Evolutionary conservation across 2,329 filamentous ascomycete species (phyloP).

Genomic region (Trichoderma atrobrunneum): DNA sequence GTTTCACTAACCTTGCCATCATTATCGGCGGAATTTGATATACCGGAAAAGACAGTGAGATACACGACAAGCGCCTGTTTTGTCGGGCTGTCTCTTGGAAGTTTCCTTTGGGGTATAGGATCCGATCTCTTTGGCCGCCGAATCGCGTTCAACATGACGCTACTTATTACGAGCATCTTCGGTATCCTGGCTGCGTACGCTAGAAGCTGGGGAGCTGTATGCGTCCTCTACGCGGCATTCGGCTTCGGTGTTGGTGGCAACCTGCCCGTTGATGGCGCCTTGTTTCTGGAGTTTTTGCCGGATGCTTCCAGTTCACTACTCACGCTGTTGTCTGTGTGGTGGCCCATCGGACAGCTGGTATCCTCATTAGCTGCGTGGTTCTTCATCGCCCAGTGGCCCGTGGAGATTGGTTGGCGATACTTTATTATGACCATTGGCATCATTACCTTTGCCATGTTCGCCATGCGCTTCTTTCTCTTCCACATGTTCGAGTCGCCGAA

Average conservation of each 20-base stretch:
- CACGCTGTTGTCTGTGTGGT: conserved; percentile 81
- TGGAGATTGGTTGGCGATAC: conserved; percentile 73
- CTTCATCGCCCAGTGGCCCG: conserved; percentile 67
- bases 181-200: conserved; percentile 68
- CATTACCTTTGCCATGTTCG: conserved; percentile 73
- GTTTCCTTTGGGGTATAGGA: conserved; percentile 76
- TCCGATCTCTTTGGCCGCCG: conserved; percentile 76
- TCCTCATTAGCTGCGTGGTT: conserved; percentile 72
- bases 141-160: conserved; percentile 76
- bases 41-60: conserved; percentile 67
- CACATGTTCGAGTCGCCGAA: conserved; percentile 83
- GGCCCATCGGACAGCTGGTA: conserved; percentile 77
- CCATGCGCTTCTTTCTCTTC: conserved; percentile 75
- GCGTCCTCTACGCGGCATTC: conserved; percentile 57
- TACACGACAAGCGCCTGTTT: conserved; percentile 80
- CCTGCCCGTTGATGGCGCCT: conserved; percentile 72
- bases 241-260: conserved; percentile 73
- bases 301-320: conserved; percentile 70
- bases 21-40: conserved; percentile 68
- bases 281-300: conserved; percentile 82
- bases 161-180: conserved; percentile 72
- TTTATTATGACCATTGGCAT: conserved; percentile 69
- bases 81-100: conserved; percentile 72
- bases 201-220: conserved; percentile 64
- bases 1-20: conserved; percentile 75